These are phyloP conservation scores for Sarocladiaceae sp. DNA, from an alignment of 2,329 filamentous ascomycete species.

Conservation along the genomic window DNA sequence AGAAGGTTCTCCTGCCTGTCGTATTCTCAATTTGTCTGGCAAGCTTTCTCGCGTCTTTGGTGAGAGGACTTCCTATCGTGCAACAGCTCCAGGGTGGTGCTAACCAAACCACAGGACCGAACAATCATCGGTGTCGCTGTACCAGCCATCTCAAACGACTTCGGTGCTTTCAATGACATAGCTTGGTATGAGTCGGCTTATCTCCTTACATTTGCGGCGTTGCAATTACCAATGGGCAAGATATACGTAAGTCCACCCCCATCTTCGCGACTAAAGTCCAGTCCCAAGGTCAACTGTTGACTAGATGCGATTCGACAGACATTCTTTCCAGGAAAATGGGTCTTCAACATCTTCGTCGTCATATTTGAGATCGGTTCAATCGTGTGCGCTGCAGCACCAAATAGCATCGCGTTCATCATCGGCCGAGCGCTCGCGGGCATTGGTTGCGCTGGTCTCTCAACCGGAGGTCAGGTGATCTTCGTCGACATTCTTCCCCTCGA, in stretches of 20 bases:
- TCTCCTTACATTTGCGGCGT: not conserved
- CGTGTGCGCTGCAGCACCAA: conserved; percentile 14
- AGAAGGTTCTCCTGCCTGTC: not conserved
- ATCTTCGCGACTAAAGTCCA: not conserved
- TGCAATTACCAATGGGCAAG: not conserved
- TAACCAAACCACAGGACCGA: conserved; percentile 13
- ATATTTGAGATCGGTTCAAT: conserved; percentile 14
- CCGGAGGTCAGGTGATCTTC: conserved; percentile 12
- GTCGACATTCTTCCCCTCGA: conserved; percentile 12
- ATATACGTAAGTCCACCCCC: not conserved
- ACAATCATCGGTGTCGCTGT: conserved; percentile 22
- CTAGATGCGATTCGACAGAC: not conserved
- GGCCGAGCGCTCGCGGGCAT: conserved; percentile 15
- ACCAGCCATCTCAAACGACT: conserved; percentile 11
- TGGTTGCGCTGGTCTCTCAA: conserved; percentile 13
- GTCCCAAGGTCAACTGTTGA: not conserved
- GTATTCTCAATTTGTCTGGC: not conserved
- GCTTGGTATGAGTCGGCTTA: conserved; percentile 6
- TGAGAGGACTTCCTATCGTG: too few species aligned
- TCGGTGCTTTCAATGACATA: conserved; percentile 11
- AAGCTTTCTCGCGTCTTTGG: not conserved
- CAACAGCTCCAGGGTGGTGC: too few species aligned
- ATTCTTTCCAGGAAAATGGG: conserved; percentile 13
- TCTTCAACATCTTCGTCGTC: conserved; percentile 16
- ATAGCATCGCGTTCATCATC: conserved; percentile 14